Conservation (phyloP, 805 yeast genomes). For the Candida boleticola region DNA sequence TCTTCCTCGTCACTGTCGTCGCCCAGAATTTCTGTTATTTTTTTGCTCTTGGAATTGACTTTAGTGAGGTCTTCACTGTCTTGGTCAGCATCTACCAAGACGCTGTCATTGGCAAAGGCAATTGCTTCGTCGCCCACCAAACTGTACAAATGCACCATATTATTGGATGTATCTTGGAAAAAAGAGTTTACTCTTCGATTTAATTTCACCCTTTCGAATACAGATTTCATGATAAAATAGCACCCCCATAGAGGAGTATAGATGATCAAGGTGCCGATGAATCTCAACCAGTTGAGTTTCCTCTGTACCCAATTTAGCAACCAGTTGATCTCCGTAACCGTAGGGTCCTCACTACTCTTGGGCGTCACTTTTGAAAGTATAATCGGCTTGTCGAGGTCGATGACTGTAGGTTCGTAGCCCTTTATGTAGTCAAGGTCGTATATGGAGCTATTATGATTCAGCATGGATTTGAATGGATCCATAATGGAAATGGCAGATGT, state of each 20-base stretch:
- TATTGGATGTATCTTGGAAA: slow-evolving; percentile 24
- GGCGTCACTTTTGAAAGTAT: slow-evolving; percentile 8
- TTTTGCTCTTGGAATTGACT: background rate
- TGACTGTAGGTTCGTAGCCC: slow-evolving; percentile 56
- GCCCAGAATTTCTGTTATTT: background rate
- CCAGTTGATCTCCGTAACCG: background rate
- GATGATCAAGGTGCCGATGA: slow-evolving; percentile 44
- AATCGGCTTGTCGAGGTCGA: slow-evolving; percentile 50
- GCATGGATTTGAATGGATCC: slow-evolving; percentile 60
- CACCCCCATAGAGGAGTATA: slow-evolving; percentile 63
- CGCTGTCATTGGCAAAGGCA: slow-evolving; percentile 6
- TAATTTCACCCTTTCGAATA: slow-evolving; percentile 34
- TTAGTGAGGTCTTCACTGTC: slow-evolving; percentile 1
- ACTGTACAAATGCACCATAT: slow-evolving; percentile 27
- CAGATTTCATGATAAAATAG: slow-evolving; percentile 49
- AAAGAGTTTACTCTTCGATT: slow-evolving; percentile 27
- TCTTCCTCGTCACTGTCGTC: slow-evolving; percentile 1
- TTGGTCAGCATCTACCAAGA: slow-evolving; percentile 6
- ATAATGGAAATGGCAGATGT: slow-evolving; percentile 66
- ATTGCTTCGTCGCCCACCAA: slow-evolving; percentile 11
- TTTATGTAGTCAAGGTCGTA: slow-evolving; percentile 44
- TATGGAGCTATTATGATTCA: slow-evolving; percentile 34
- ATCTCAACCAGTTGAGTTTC: slow-evolving; percentile 49
- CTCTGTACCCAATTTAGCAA: slow-evolving; percentile 27
- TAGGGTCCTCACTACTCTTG: slow-evolving; percentile 8